Evolutionary conservation across 345 rosid genomes (phyloP).

Genomic region (Lumnitzera racemosa): DNA sequence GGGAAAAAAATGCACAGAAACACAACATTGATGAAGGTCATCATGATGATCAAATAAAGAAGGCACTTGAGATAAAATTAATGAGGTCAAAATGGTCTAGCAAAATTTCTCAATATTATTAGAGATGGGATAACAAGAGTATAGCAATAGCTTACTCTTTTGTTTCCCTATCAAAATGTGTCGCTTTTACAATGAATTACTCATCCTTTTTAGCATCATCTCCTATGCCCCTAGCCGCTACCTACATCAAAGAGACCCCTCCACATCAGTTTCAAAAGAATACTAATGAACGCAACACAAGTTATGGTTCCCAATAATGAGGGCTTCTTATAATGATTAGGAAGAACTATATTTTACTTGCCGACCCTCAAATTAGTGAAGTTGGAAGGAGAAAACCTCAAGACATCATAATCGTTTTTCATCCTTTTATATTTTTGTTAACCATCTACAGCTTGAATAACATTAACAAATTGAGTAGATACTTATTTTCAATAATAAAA

Average conservation of each 20-base stretch:
- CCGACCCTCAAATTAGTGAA: slow-evolving; percentile 72
- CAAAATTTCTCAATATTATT: too few species aligned
- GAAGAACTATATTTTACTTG: slow-evolving; percentile 39
- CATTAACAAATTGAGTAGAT: slow-evolving; percentile 8
- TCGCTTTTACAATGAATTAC: slow-evolving; percentile 90
- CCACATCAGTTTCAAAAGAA: too few species aligned
- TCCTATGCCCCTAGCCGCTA: slow-evolving; percentile 83
- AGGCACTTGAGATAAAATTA: too few species aligned
- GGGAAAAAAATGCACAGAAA: too few species aligned
- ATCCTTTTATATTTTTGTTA: slow-evolving; percentile 69
- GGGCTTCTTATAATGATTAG: neutral
- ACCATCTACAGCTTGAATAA: slow-evolving; percentile 57
- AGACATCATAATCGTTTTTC: slow-evolving; percentile 64
- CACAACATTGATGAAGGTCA: too few species aligned
- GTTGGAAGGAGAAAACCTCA: slow-evolving; percentile 50
- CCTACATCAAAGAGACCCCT: slow-evolving; percentile 30
- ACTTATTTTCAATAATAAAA: too few species aligned
- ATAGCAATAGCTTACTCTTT: slow-evolving; percentile 58
- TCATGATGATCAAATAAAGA: too few species aligned
- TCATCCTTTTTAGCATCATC: slow-evolving; percentile 85
- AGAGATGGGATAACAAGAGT: too few species aligned
- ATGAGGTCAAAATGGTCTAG: too few species aligned
- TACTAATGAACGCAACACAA: too few species aligned
- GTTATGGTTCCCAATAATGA: too few species aligned
- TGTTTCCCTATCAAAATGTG: slow-evolving; percentile 79